Conservation (phyloP, 441 rosid species). For the Corymbia citriodora region DNA sequence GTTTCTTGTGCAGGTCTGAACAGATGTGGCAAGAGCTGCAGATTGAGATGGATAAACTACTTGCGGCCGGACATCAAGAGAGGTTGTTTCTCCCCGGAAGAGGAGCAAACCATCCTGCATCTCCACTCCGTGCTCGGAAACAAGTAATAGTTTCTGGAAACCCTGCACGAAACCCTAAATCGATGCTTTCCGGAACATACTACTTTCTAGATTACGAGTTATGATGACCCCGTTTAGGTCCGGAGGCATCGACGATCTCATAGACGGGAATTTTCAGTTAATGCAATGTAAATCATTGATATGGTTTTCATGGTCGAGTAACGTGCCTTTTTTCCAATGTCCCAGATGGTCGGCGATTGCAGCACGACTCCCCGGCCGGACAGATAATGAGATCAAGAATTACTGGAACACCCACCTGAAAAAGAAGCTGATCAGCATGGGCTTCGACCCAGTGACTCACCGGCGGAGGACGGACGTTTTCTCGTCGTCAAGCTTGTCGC, state of each 20-base stretch:
- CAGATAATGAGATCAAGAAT: constrained; percentile 86
- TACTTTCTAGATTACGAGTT: accelerated
- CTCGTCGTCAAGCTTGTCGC: constrained; percentile 60
- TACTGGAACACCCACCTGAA: constrained; percentile 85
- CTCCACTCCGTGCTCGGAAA: constrained; percentile 86
- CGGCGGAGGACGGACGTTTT: constrained; percentile 78
- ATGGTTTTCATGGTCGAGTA: background rate
- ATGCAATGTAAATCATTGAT: background rate
- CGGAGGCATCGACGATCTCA: background rate
- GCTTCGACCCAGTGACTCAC: constrained; percentile 87
- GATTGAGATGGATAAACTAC: constrained; percentile 10
- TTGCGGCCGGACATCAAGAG: constrained; percentile 12
- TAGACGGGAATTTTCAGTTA: background rate
- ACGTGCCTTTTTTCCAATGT: background rate
- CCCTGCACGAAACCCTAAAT: background rate
- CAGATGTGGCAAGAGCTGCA: constrained; percentile 11
- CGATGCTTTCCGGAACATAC: background rate
- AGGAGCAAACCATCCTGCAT: constrained; percentile 44
- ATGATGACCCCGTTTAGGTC: background rate
- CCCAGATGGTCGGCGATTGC: constrained; percentile 90
- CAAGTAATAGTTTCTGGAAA: constrained; percentile 37
- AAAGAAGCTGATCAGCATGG: constrained; percentile 88
- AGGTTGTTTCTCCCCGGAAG: constrained; percentile 6
- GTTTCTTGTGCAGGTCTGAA: background rate
- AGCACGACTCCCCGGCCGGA: constrained; percentile 66